Percentiles rank a stretch among this genome's conserved stretches.
These are phyloP conservation scores for Bryoerythrophyllum caledonicum DNA, from an alignment of 225 moss, liverwort and hornwort genomes.

Conservation along the genomic window DNA sequence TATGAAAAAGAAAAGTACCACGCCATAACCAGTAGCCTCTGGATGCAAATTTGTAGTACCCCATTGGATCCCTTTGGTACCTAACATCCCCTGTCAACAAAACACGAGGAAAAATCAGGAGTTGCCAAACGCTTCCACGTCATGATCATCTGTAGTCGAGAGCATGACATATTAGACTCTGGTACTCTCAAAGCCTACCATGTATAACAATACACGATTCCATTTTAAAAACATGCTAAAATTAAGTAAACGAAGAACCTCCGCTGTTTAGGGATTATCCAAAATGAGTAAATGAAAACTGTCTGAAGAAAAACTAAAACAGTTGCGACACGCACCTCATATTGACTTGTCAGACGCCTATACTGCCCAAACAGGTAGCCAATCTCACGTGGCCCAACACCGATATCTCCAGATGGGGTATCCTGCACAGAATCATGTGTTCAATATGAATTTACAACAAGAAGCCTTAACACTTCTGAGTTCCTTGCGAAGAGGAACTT, in stretches of 20 bases:
- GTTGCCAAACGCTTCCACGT: neutral
- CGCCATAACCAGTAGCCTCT: constrained; percentile 98
- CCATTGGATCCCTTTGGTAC: constrained; percentile 88
- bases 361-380: constrained; percentile 98
- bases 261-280: neutral
- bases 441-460: constrained; percentile 13
- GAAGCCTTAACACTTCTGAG: neutral
- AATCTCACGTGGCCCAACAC: constrained; percentile 95
- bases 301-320: neutral
- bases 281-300: neutral
- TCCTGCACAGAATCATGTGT: constrained; percentile 57
- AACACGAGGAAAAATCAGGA: constrained; percentile 11
- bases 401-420: constrained; percentile 96
- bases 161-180: neutral
- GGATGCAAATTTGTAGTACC: constrained; percentile 87
- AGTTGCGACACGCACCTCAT: constrained; percentile 63
- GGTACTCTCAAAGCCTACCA: neutral
- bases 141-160: neutral
- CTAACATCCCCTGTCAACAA: constrained; percentile 69
- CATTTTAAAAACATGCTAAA: neutral
- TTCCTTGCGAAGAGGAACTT: constrained; percentile 24
- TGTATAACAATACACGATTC: neutral
- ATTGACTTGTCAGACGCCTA: constrained; percentile 94
- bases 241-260: neutral
- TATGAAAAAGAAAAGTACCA: constrained; percentile 54